Base-by-base conservation (phyloP, 805 yeast species). In the Saitoella complicata region DNA sequence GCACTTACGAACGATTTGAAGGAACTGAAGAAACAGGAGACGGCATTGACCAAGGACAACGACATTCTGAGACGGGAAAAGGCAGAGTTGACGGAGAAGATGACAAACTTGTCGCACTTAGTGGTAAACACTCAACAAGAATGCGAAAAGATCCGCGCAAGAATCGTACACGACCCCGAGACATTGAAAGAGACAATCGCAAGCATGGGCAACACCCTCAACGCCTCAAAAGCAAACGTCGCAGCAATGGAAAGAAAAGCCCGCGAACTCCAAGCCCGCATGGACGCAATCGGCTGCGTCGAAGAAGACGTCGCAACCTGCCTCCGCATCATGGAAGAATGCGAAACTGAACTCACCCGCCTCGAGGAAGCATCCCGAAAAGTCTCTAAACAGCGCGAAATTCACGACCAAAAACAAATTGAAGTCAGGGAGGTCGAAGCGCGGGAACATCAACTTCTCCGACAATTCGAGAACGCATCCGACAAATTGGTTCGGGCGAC, bases 141-240 rank as follows among this genome's bases (percentile, higher is more conserved):
- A 43, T 59, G 75, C 21, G 83, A 76, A 34, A 73, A 72, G 49
- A 62, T 82, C 44, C 69, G 71, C 46, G 70, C 71, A 32, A 80
- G 78, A 53, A 66, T 78, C 3, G 69, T 72, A 37, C 77, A 77
- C 38, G 74, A 81, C 32, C 75, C 81, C 8, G 72, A 68, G 37
- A 69, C 71, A 35, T 62, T 80, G 29, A 63, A 64, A 32, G 68
- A 67, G 48, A 67, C 73, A 21, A 76, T 78, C 21, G 61, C 66
- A 5, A 78, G 75, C 45, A 62, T 80, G 58, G 64, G 66, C 41
- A 57, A 55, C 13, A 65, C 73, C 5, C 63, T 76, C 29, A 60
- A 62, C 7, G 53, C 55, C 4, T 74, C 69, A 47, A 63, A 66
- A 41, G 54, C 57, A 6, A 56, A 56, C 4, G 53, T 74, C 35